Evolutionary conservation across 768 basidiomycete species (phyloP).

Genomic region (Lyophyllum shimeji): DNA sequence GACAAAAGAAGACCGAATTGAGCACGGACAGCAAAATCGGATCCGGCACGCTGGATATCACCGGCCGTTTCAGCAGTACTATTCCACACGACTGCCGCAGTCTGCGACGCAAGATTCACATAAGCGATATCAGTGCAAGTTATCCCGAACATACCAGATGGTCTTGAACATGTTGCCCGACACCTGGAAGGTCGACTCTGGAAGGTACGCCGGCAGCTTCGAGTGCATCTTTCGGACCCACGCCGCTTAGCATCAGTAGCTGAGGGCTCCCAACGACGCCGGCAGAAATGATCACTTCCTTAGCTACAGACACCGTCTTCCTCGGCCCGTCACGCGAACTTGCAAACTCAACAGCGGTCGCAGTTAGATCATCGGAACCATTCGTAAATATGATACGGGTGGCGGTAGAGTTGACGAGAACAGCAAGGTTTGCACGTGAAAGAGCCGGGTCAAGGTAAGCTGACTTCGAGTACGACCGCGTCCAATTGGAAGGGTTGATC

Average conservation of each 20-base stretch:
- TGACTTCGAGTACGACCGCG: constrained; percentile 57
- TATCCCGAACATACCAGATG: constrained; percentile 27
- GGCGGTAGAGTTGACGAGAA: constrained; percentile 61
- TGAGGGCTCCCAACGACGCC: constrained; percentile 51
- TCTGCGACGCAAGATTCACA: background rate
- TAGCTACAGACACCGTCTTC: constrained; percentile 20
- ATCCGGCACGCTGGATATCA: constrained; percentile 23
- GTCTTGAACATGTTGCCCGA: constrained; percentile 60
- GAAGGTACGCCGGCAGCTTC: constrained; percentile 43
- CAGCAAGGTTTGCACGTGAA: constrained; percentile 59
- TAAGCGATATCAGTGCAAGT: background rate
- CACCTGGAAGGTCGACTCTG: constrained; percentile 50
- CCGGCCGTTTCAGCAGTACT: constrained; percentile 29
- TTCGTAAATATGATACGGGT: constrained; percentile 45
- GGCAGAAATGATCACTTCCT: constrained; percentile 48
- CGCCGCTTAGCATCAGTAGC: constrained; percentile 55
- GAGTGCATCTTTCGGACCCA: constrained; percentile 55
- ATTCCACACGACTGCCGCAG: constrained; percentile 8
- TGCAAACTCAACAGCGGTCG: constrained; percentile 50
- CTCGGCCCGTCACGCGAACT: constrained; percentile 13
- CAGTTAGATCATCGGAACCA: constrained; percentile 38
- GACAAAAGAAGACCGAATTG: constrained; percentile 24
- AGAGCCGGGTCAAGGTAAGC: constrained; percentile 61
- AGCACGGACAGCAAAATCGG: constrained; percentile 28
- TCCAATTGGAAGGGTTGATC: constrained; percentile 64